A percentile compares a stretch with the other conserved stretches of the same genome.
Conservation (phyloP, 345 rosid genomes). For the Trapa bicornis region DNA sequence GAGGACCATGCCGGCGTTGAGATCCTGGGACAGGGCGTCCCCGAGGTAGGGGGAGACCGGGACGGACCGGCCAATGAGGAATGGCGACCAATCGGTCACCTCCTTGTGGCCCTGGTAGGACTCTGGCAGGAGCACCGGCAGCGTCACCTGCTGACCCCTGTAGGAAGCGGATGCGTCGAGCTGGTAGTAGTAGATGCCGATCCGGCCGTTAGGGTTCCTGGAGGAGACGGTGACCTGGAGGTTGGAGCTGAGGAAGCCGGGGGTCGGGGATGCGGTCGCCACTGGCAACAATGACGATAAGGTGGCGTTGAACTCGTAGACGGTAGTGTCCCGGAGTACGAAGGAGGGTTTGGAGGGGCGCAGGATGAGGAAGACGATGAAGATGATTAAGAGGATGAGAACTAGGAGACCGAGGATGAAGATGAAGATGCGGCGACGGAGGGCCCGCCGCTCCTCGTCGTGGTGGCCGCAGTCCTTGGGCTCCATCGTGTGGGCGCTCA, state of each 20-base stretch:
- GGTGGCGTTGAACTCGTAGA: conserved; percentile 43
- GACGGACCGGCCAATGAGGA: conserved; percentile 31
- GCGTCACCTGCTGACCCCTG: conserved; percentile 62
- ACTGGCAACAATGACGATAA: neutral
- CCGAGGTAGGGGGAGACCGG: conserved; percentile 36
- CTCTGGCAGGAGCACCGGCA: conserved; percentile 33
- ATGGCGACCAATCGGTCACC: conserved; percentile 55
- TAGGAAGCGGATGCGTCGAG: conserved; percentile 46
- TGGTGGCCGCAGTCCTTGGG: conserved; percentile 8
- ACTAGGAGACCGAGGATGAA: neutral
- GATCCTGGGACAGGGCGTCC: conserved; percentile 35
- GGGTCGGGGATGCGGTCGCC: neutral
- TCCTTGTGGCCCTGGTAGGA: conserved; percentile 63
- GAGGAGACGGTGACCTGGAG: conserved; percentile 56
- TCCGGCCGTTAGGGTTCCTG: conserved; percentile 48
- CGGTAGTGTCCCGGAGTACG: conserved; percentile 52
- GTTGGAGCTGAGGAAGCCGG: conserved; percentile 28
- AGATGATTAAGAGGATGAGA: conserved; percentile 8
- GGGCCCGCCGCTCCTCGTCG: conserved; percentile 8
- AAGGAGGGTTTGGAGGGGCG: conserved; percentile 56
- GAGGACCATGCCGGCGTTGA: conserved; percentile 39
- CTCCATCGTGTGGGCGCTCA: no score
- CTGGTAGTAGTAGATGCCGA: conserved; percentile 47
- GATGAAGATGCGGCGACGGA: conserved; percentile 12
- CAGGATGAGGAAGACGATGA: conserved; percentile 30